These are phyloP conservation scores for Zizania palustris DNA, from an alignment of 202 grass and related monocot species.

Conservation along the genomic window DNA sequence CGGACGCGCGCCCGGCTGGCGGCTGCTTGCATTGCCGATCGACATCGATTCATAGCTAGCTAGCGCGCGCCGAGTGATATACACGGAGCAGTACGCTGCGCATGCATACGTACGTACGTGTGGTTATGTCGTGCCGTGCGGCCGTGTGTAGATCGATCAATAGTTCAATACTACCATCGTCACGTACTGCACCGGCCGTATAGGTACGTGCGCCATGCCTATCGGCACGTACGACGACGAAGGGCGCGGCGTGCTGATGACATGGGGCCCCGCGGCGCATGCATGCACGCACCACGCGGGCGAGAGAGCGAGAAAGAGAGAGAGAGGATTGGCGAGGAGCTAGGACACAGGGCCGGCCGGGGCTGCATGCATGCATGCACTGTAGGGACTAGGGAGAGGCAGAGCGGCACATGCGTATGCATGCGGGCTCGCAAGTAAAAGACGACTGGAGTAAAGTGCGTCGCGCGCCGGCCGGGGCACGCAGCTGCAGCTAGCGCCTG, in stretches of 20 bases:
- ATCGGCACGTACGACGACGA: no score
- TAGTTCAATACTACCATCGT: not conserved
- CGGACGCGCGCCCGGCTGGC: not conserved
- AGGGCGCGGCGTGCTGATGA: not conserved
- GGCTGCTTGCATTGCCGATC: not conserved
- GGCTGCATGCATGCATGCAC: not conserved
- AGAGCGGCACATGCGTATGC: conserved; percentile 25
- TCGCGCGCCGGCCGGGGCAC: not conserved
- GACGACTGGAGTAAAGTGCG: not conserved
- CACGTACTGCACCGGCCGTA: no score
- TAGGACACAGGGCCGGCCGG: not conserved
- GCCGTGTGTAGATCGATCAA: no score
- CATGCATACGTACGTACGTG: not conserved
- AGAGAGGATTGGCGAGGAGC: no score
- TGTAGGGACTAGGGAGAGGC: conserved; percentile 22
- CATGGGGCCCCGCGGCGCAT: not conserved
- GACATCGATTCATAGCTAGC: not conserved
- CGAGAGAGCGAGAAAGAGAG: no score
- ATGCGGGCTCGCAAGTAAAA: not conserved
- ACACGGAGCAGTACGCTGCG: not conserved
- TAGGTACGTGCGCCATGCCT: not conserved
- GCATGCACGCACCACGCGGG: no score
- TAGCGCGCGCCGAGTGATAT: not conserved
- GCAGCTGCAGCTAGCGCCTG: not conserved
- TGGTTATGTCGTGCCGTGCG: no score